A percentile compares a stretch with the other conserved stretches of the same genome.
Conservation (phyloP, 306 rosid genomes). For the Medicago lupulina region DNA sequence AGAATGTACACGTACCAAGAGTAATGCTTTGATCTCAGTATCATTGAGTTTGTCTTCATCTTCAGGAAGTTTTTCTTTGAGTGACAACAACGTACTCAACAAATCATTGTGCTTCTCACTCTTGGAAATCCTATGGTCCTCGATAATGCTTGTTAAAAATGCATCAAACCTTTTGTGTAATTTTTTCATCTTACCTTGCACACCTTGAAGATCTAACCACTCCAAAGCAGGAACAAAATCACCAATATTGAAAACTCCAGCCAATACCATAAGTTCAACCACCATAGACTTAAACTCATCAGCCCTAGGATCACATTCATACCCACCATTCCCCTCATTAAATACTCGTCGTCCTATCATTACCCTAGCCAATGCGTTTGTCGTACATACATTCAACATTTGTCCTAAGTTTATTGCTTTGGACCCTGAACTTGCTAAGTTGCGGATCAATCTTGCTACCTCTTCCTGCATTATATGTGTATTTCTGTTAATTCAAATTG, state of each 20-base stretch:
- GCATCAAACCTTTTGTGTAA: slow-evolving; percentile 68
- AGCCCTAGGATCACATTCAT: slow-evolving; percentile 51
- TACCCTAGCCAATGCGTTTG: slow-evolving; percentile 66
- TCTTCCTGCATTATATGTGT: slow-evolving; percentile 62
- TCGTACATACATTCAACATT: slow-evolving; percentile 64
- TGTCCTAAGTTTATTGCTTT: slow-evolving; percentile 59
- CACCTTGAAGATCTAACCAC: slow-evolving; percentile 71
- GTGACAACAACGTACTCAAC: slow-evolving; percentile 59
- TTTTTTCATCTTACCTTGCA: slow-evolving; percentile 63
- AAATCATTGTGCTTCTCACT: slow-evolving; percentile 53
- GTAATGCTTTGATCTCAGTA: slow-evolving; percentile 74
- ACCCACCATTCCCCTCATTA: slow-evolving; percentile 46
- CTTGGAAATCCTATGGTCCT: slow-evolving; percentile 52
- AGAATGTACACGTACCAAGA: slow-evolving; percentile 49
- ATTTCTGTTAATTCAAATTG: background rate
- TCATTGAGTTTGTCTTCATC: slow-evolving; percentile 58
- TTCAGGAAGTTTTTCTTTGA: slow-evolving; percentile 44
- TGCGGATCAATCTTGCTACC: slow-evolving; percentile 51
- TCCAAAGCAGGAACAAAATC: slow-evolving; percentile 76
- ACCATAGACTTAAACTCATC: slow-evolving; percentile 78
- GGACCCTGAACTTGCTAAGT: slow-evolving; percentile 52
- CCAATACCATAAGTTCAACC: slow-evolving; percentile 67
- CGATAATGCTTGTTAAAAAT: slow-evolving; percentile 58
- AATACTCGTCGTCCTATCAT: slow-evolving; percentile 75
- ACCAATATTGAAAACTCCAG: slow-evolving; percentile 72